Evolutionary conservation across 192 early-diverging fungal genomes (phyloP).

Genomic region (Bifiguratus adelaidae): DNA sequence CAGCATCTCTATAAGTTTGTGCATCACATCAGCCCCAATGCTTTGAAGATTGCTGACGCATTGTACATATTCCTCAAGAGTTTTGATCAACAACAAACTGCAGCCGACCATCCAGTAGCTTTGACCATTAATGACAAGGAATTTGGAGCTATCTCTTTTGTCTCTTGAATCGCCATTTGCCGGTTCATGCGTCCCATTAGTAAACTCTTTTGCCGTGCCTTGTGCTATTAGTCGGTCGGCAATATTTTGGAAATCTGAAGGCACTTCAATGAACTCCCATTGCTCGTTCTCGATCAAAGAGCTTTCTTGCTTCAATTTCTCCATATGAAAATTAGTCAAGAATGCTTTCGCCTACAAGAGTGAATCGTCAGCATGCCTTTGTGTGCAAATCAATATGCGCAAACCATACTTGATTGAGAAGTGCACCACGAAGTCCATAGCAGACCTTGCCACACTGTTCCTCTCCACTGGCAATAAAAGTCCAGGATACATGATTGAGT

Average conservation of each 20-base stretch:
- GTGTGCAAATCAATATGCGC: background rate
- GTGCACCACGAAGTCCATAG: constrained; percentile 80
- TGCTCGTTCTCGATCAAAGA: constrained; percentile 93
- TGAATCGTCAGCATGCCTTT: background rate
- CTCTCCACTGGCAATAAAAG: constrained; percentile 76
- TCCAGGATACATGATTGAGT: constrained; percentile 69
- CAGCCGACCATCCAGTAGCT: constrained; percentile 85
- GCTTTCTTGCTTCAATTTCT: constrained; percentile 77
- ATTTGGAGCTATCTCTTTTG: constrained; percentile 28
- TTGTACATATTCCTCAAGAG: constrained; percentile 85
- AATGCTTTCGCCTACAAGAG: constrained; percentile 76
- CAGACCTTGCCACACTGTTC: constrained; percentile 72
- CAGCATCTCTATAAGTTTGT: constrained; percentile 76
- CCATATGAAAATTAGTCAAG: constrained; percentile 87
- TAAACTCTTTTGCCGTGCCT: constrained; percentile 17
- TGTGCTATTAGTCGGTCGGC: constrained; percentile 59
- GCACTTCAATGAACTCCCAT: constrained; percentile 91
- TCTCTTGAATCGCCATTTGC: background rate
- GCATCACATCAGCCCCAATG: constrained; percentile 79
- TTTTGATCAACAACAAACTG: constrained; percentile 81
- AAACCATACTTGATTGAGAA: constrained; percentile 63
- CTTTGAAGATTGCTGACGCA: constrained; percentile 70
- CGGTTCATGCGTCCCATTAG: constrained; percentile 2
- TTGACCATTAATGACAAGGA: constrained; percentile 63
- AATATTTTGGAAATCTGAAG: constrained; percentile 85